Conservation (phyloP, 257 asterid species). For the Nicotiana sylvestris region DNA sequence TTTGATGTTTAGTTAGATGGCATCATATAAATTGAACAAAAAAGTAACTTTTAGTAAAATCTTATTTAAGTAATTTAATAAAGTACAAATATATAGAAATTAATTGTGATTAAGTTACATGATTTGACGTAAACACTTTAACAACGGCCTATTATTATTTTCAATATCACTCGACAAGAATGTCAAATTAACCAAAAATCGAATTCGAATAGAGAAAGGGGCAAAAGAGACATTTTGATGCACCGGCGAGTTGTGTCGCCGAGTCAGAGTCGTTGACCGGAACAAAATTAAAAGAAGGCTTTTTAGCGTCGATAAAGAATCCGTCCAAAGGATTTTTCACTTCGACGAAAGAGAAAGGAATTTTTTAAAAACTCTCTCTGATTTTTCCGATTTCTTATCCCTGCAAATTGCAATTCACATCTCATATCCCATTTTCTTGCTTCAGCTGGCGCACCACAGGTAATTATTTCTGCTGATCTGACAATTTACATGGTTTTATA, state of each 20-base stretch:
- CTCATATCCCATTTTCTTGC: background rate
- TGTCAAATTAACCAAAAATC: no score
- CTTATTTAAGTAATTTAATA: no score
- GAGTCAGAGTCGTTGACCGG: background rate
- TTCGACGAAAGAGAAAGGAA: background rate
- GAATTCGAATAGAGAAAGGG: background rate
- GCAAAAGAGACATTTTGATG: background rate
- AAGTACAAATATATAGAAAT: no score
- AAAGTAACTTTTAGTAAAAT: no score
- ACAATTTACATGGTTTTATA: background rate
- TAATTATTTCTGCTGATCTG: conserved; percentile 5
- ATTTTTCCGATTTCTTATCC: background rate
- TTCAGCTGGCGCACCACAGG: background rate
- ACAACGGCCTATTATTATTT: no score
- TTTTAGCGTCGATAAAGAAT: background rate
- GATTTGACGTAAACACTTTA: no score
- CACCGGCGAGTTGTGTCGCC: background rate
- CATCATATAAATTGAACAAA: no score
- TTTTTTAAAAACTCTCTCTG: background rate
- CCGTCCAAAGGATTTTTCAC: background rate
- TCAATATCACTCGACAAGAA: no score
- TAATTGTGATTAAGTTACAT: no score
- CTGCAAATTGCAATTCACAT: background rate
- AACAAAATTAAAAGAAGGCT: background rate
- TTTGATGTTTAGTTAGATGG: no score